Evolutionary conservation across 2,329 filamentous ascomycete species (phyloP).

Genomic region (Pestalotiopsis sp.): DNA sequence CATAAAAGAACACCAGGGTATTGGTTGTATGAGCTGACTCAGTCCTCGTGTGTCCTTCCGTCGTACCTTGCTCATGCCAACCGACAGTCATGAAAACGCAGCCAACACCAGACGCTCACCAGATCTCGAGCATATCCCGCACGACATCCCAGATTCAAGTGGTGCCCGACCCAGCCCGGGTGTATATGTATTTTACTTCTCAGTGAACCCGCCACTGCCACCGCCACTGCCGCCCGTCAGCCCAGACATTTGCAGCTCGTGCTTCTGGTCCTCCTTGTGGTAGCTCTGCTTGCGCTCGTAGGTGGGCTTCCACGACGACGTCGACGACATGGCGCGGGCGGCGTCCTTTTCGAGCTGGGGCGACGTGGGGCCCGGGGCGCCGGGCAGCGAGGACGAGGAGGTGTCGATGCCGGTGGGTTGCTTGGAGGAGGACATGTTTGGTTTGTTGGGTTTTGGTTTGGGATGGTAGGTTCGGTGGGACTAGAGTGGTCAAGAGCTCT

Average conservation of each 20-base stretch:
- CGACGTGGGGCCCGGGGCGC: constrained; percentile 20
- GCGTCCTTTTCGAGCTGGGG: constrained; percentile 36
- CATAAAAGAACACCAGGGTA: too few relatives aligned
- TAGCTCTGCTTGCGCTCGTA: constrained; percentile 51
- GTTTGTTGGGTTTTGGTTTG: neutral
- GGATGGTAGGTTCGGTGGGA: neutral
- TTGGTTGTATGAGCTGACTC: too few relatives aligned
- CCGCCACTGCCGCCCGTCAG: constrained; percentile 37
- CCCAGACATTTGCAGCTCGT: constrained; percentile 49
- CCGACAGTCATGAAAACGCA: too few relatives aligned
- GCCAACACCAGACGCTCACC: too few relatives aligned
- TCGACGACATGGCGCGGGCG: constrained; percentile 38
- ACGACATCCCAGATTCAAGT: too few relatives aligned
- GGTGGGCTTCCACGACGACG: constrained; percentile 49
- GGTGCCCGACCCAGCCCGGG: too few relatives aligned
- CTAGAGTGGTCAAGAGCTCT: neutral
- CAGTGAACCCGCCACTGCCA: constrained; percentile 44
- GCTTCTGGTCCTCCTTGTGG: constrained; percentile 57
- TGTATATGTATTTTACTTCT: constrained; percentile 23
- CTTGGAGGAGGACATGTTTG: neutral
- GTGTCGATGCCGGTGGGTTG: constrained; percentile 17
- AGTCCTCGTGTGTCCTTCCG: too few relatives aligned
- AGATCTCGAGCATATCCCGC: too few relatives aligned
- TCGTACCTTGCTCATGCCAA: too few relatives aligned
- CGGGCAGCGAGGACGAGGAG: constrained; percentile 12